These are phyloP conservation scores for Hyphopichia burtonii DNA, from an alignment of 1,139 yeast genomes.

Conservation along the genomic window DNA sequence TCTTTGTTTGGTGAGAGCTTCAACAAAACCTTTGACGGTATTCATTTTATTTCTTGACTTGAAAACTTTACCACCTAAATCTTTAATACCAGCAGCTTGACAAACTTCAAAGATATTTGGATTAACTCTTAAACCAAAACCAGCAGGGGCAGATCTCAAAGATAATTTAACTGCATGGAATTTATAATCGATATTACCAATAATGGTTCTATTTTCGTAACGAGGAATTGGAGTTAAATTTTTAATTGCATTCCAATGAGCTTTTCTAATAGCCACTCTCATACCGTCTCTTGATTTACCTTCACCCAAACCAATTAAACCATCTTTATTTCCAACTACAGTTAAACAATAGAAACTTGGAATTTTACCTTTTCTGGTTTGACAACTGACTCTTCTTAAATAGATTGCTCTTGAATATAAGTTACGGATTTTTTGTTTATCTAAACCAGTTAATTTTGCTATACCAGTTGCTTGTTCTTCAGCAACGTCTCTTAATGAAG, in stretches of 20 bases:
- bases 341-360: constrained; percentile 82
- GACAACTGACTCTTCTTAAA: constrained; percentile 83
- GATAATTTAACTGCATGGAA: constrained; percentile 84
- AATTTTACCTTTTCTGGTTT: constrained; percentile 92
- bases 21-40: constrained; percentile 86
- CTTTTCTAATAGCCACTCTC: constrained; percentile 75
- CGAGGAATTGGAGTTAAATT: constrained; percentile 81
- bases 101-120: constrained; percentile 90
- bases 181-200: constrained; percentile 80
- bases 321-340: constrained; percentile 90
- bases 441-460: constrained; percentile 72
- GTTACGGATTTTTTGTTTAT: constrained; percentile 60
- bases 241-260: constrained; percentile 93
- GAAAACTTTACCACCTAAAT: constrained; percentile 86
- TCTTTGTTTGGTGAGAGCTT: constrained; percentile 79
- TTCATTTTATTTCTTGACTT: constrained; percentile 94
- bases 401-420: constrained; percentile 68
- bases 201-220: constrained; percentile 87
- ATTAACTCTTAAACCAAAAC: constrained; percentile 92
- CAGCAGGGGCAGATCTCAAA: constrained; percentile 86
- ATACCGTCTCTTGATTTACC: constrained; percentile 86
- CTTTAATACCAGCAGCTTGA: constrained; percentile 93
- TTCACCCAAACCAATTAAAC: constrained; percentile 94
- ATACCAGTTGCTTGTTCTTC: constrained; percentile 34
- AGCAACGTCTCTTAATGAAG: constrained; percentile 6